Evolutionary conservation across 2,329 filamentous ascomycete species (phyloP), one percentile per base, ranked within the genome.

Genomic region (Lachnellula suecica): DNA sequence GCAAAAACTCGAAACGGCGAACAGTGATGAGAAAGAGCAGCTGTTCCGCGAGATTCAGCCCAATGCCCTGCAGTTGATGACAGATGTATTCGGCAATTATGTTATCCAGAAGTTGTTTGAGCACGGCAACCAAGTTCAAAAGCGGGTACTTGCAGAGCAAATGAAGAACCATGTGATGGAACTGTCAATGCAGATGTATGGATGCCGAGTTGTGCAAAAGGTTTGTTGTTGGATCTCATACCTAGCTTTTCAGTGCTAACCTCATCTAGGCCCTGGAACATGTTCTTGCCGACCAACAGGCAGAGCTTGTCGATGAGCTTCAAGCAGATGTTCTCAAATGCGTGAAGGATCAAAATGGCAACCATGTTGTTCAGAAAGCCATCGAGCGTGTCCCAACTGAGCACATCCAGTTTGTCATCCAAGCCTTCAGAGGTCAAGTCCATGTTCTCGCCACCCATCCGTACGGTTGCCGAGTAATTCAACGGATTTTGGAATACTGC

Each of bases 31-130:
- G 66, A 97, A 97, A 71, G 90, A 96, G 27, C 85, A 86, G 51
- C 82, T 97, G 1, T 97, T 97, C 74, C 78, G 80, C 1, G 94
- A 97, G 70, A 91, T 99, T 42, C 82, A 89, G 62, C 82, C 85
- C 1, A 94, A 99, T 60, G 84, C 88, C 1, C 71, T 96, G 25
- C 91, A 93, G 65, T 75, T 99, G 44, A 97, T 96, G 91, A 93
- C 87, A 42, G 94, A 97, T 68, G 87, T 97, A 0, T 99, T 97
- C 66, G 94, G 94, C 49, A 99, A 99, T 70, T 99, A 97, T 66
- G 94, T 99, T 31, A 92, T 97, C 35, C 94, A 99, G 66, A 97
- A 97, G 69, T 86, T 97, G 67, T 97, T 97, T 57, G 93, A 97
- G 68, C 91, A 97, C 68, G 93, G 94, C 35, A 95, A 91, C 61